Evolutionary conservation across 305 asterid genomes (phyloP), one percentile per base, ranked within the genome.

Genomic region (Andrographis paniculata): DNA sequence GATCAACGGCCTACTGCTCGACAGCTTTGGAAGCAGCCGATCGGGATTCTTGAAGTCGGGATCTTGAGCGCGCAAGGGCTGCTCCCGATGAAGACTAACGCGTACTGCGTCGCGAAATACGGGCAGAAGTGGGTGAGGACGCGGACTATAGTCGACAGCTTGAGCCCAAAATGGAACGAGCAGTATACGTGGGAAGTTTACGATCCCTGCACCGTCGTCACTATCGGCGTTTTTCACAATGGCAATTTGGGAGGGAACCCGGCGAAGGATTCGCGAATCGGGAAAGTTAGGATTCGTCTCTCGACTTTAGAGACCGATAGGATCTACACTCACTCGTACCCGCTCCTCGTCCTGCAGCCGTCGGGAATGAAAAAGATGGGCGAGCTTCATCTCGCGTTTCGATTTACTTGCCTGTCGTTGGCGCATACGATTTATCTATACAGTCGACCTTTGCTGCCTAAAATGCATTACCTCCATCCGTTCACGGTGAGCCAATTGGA

Each of bases 81-180:
- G 44, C 66, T 68, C 23, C 95, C 95, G 1, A 83, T 82, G 94
- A 91, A 91, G 67, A 72, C 94, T 0, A 95, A 86, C 54, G 78
- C 98, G 8, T 89, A 80, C 58, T 89, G 98, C 42, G 77, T 86
- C 13, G 98, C 96, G 0, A 89, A 89, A 69, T 89, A 89, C 23
- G 98, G 96, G 16, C 80, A 74, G 71, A 89, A 89, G 65, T 86
- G 98, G 98, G 79, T 82, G 47, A 80, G 96, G 38, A 89, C 98
- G 4, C 80, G 98, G 55, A 91, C 98, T 0, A 78, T 91, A 11
- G 65, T 83, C 2, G 92, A 91, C 67, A 78, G 95, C 86, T 80
- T 53, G 98, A 86, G 68, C 96, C 86, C 74, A 82, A 82, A 23
- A 85, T 94, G 0, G 85, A n/a, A n/a, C n/a, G n/a, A n/a, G n/a